Base-by-base conservation (phyloP, 1,284 basidiomycete genomes). In the Ganoderma boninense region DNA sequence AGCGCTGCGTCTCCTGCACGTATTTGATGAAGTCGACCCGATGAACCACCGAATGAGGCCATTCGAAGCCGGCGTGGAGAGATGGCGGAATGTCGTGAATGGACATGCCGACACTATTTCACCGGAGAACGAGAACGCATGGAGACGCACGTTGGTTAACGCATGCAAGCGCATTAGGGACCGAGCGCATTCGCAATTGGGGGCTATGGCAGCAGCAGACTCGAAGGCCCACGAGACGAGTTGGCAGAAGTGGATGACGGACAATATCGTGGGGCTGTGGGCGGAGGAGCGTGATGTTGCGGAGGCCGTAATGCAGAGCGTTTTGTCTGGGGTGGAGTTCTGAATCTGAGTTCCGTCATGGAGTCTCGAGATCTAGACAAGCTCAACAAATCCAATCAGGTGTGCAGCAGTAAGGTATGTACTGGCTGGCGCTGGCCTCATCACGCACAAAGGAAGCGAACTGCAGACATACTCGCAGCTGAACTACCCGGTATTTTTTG, bases 1-100 rank as follows among this genome's bases (percentile, higher is more conserved):
- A 38, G 90, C 92, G 0, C 81, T 96, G 54, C 89, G 94, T 40
- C 83, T 96, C 4, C 84, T 90, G 66, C 84, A 90, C 75, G 73
- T 86, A 40, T 74, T 84, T 10, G 70, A 76, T 8, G n/a, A 13
- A 32, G 16, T 54, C 49, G 23, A 42, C 26, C 42, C 52, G 18
- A 54, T 49, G 26, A 67, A 54, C 20, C 11, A 46, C 23, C 38
- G 43, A 13, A 26, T 54, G 20, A 14, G 43, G 11, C 40, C 62
- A 11, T 35, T 70, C 32, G 70, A 74, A 38, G 56, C 63, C 10
- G 71, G 75, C 26, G 74, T 91, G 26, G 75, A 84, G 26, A 67
- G 76, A 6, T 95, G 93, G 93, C 82, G 81, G 68, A 84, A 88
- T 46, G 89, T 88, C 13, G 75, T 89, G 7, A 67, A 82, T 18